These are phyloP conservation scores for Rauvolfia tetraphylla DNA, from an alignment of 257 asterid species.

Conservation along the genomic window DNA sequence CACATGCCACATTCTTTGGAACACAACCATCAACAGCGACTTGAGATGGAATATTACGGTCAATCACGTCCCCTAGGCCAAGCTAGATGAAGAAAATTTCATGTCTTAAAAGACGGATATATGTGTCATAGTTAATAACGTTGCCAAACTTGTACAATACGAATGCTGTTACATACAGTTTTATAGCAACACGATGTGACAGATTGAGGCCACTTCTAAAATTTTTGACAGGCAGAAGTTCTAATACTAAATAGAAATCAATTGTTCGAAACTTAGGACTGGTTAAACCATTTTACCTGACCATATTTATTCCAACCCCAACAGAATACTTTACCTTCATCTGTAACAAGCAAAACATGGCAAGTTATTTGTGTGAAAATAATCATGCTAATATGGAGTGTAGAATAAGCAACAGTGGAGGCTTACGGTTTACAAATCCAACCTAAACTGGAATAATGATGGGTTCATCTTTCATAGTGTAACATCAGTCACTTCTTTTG, in stretches of 20 bases:
- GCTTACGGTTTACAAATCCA: background rate
- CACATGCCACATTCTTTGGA: constrained; percentile 71
- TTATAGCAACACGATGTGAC: background rate
- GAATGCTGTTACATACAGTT: background rate
- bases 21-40: constrained; percentile 51
- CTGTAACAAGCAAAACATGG: constrained; percentile 31
- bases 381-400: background rate
- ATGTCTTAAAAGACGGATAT: background rate
- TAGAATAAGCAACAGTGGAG: background rate
- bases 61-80: constrained; percentile 87
- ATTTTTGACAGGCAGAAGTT: no score
- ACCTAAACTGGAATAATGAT: background rate
- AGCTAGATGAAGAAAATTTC: constrained; percentile 42
- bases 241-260: no score
- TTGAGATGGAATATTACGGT: constrained; percentile 70
- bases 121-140: background rate
- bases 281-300: constrained; percentile 54
- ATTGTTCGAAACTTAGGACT: no score
- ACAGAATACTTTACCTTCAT: constrained; percentile 76
- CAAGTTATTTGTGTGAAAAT: constrained; percentile 18
- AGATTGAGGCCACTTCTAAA: background rate
- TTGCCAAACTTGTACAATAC: background rate
- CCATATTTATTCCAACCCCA: constrained; percentile 99
- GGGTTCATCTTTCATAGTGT: background rate
- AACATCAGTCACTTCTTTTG: background rate